A percentile compares a stretch with the other conserved stretches of the same genome.
phyloP scores from a whole-genome alignment of 768 basidiomycete species.

The Podaxis sp. region DNA sequence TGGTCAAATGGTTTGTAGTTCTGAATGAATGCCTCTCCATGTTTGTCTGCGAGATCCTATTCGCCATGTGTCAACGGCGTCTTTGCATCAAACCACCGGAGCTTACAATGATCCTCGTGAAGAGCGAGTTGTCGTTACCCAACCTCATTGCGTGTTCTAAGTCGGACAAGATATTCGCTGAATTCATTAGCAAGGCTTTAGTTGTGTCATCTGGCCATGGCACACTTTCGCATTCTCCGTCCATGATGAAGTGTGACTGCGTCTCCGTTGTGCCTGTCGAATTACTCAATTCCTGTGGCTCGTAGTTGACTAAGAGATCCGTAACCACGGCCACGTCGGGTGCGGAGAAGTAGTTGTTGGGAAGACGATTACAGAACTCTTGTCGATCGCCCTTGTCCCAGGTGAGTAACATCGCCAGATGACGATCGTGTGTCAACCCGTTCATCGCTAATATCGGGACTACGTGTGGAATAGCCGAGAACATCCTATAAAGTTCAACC shows the following conservation, averaged over 20 bases:
- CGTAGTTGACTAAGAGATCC: neutral
- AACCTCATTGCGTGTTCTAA: neutral
- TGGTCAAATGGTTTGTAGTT: neutral
- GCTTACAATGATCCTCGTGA: neutral
- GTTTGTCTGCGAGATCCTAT: neutral
- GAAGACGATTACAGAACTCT: slow-evolving; percentile 9
- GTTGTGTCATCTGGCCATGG: neutral
- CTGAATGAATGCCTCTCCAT: neutral
- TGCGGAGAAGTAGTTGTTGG: neutral
- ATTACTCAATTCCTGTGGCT: neutral
- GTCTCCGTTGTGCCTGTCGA: neutral
- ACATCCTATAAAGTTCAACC: neutral
- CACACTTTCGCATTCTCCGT: neutral
- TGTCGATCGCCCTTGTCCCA: slow-evolving; percentile 1
- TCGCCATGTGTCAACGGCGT: neutral
- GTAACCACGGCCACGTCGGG: neutral
- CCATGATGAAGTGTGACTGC: too few relatives aligned
- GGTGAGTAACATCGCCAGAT: slow-evolving; percentile 11
- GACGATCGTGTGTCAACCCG: slow-evolving; percentile 13
- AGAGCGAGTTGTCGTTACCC: neutral
- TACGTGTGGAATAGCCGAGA: slow-evolving; percentile 7
- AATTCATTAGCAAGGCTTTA: neutral
- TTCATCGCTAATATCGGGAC: neutral
- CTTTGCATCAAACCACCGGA: neutral
- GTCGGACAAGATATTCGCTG: neutral